phyloP scores from a whole-genome alignment of 23 red algal genomes.

The Gracilariopsis chorda region DNA sequence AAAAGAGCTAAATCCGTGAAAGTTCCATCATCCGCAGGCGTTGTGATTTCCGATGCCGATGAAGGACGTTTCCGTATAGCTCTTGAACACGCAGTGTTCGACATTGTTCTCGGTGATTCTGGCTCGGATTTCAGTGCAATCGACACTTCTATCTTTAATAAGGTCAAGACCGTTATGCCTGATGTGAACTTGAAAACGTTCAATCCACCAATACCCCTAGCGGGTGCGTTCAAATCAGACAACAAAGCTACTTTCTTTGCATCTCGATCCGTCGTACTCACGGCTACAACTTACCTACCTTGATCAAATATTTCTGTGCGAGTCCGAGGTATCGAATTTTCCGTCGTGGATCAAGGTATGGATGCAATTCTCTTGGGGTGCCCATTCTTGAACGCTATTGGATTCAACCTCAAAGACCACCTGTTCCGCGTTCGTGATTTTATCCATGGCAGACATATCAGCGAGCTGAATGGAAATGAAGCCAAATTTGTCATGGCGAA shows the following conservation, averaged over 20 bases:
- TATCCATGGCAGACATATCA: background rate
- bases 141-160: background rate
- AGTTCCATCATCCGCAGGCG: background rate
- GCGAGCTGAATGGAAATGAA: background rate
- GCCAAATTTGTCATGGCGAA: background rate
- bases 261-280: background rate
- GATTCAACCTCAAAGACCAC: slow-evolving; percentile 14
- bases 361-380: background rate
- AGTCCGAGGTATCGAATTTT: slow-evolving; percentile 11
- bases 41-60: background rate
- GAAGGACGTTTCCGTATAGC: background rate
- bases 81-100: background rate
- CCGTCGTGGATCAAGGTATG: background rate
- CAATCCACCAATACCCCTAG: background rate
- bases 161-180: background rate
- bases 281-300: background rate
- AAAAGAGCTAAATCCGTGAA: background rate
- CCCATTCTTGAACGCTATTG: background rate
- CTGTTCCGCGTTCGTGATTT: background rate
- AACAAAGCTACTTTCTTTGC: background rate
- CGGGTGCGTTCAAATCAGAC: background rate
- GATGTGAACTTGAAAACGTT: background rate
- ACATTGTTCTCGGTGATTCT: background rate
- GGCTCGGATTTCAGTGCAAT: slow-evolving; percentile 13
- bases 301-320: slow-evolving; percentile 14